phyloP scores from a whole-genome alignment of 1,139 yeast species.

The Eremothecium sinecaudum region DNA sequence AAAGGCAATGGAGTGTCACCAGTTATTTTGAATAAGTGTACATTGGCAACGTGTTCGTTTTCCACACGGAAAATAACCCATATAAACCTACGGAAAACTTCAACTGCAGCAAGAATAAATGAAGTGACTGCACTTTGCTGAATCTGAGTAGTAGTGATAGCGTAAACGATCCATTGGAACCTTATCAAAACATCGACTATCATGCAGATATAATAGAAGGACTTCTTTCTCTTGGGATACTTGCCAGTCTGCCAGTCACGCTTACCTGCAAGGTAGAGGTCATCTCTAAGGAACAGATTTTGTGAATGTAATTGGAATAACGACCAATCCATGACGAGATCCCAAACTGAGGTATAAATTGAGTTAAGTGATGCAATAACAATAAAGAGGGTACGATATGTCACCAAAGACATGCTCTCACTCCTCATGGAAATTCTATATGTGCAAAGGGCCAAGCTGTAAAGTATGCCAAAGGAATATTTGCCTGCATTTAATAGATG shows the following conservation, averaged over 20 bases:
- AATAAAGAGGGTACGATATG: conserved; percentile 52
- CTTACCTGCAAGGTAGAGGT: conserved; percentile 38
- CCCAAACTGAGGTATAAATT: conserved; percentile 68
- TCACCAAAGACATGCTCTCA: conserved; percentile 33
- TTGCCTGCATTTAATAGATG: conserved; percentile 87
- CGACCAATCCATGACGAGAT: conserved; percentile 92
- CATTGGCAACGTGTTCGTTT: conserved; percentile 90
- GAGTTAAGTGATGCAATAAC: conserved; percentile 69
- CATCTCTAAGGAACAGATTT: conserved; percentile 56
- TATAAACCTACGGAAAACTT: conserved; percentile 66
- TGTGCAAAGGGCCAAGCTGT: conserved; percentile 66
- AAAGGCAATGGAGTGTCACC: conserved; percentile 83
- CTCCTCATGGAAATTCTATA: too few relatives aligned
- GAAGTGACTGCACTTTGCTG: conserved; percentile 90
- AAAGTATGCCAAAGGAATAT: conserved; percentile 55
- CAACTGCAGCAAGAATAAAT: conserved; percentile 74
- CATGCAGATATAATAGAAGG: conserved; percentile 66
- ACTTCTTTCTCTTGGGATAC: conserved; percentile 38
- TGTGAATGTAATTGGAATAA: conserved; percentile 57
- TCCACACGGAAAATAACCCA: conserved; percentile 93
- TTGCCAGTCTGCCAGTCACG: conserved; percentile 29
- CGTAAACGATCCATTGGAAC: conserved; percentile 86
- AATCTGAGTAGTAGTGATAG: conserved; percentile 55
- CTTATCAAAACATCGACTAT: conserved; percentile 62
- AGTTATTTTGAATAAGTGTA: conserved; percentile 72